Conservation (phyloP, 176 grass and related monocot genomes). For the Lolium multiflorum region DNA sequence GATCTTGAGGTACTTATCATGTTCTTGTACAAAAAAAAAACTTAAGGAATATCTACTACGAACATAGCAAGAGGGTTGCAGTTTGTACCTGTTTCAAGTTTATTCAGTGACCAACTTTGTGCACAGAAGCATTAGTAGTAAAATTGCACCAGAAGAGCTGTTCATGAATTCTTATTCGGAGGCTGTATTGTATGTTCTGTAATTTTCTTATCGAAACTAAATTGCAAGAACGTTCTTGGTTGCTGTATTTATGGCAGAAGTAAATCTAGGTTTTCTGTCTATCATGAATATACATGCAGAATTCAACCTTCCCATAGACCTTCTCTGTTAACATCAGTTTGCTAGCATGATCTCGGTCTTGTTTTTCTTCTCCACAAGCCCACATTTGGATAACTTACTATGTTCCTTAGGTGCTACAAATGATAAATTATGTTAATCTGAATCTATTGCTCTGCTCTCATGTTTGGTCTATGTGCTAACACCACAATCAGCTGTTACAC, state of each 20-base stretch:
- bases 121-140: background rate
- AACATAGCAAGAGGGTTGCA: background rate
- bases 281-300: background rate
- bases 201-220: background rate
- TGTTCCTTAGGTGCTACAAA: background rate
- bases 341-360: constrained; percentile 1
- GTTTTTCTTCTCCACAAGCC: background rate
- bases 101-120: background rate
- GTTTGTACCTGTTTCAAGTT: background rate
- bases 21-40: background rate
- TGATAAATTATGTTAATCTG: background rate
- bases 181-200: too few species aligned
- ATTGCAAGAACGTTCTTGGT: background rate
- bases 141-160: background rate
- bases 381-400: background rate
- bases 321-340: background rate
- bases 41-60: background rate
- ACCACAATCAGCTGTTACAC: background rate
- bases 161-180: background rate
- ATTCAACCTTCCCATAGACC: background rate
- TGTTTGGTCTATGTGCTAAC: background rate
- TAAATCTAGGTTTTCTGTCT: background rate
- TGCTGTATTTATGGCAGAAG: background rate
- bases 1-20: constrained; percentile 81
- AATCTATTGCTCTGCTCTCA: background rate